phyloP scores from a whole-genome alignment of 305 asterid genomes.

The Fraxinus dipetala region DNA sequence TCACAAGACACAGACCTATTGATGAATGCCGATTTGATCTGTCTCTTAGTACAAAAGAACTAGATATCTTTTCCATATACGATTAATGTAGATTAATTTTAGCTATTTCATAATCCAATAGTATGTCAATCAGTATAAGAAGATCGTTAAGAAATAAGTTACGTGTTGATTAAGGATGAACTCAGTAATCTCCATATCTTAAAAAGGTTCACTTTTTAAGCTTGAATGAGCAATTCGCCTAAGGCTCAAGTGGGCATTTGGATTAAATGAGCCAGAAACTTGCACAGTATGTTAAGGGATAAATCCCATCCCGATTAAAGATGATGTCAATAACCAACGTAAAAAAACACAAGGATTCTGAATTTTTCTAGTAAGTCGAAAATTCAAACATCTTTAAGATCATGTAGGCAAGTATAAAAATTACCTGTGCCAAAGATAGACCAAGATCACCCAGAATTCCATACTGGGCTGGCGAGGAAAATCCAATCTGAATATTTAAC shows the following conservation, averaged over 20 bases:
- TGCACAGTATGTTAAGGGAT: background rate
- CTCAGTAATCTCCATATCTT: background rate
- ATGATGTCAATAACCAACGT: background rate
- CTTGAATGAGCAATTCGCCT: background rate
- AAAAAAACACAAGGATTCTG: background rate
- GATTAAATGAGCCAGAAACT: background rate
- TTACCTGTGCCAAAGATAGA: constrained; percentile 64
- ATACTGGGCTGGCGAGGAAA: constrained; percentile 78
- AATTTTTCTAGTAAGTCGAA: background rate
- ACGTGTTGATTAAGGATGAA: background rate
- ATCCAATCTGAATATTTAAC: constrained; percentile 64
- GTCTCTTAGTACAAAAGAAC: background rate
- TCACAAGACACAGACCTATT: background rate
- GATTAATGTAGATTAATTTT: background rate
- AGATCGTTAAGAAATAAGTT: background rate
- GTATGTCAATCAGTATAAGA: background rate
- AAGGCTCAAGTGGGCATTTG: background rate
- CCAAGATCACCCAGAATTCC: constrained; percentile 72
- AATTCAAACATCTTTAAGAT: background rate
- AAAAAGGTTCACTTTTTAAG: background rate
- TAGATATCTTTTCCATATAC: background rate
- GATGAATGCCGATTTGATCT: background rate
- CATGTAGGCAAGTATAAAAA: background rate
- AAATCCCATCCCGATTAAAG: background rate
- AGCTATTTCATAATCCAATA: background rate